Evolutionary conservation across 73 alveolate genomes (phyloP), one percentile per base, ranked within the genome.

Genomic region (Paramecium sexaurelia): DNA sequence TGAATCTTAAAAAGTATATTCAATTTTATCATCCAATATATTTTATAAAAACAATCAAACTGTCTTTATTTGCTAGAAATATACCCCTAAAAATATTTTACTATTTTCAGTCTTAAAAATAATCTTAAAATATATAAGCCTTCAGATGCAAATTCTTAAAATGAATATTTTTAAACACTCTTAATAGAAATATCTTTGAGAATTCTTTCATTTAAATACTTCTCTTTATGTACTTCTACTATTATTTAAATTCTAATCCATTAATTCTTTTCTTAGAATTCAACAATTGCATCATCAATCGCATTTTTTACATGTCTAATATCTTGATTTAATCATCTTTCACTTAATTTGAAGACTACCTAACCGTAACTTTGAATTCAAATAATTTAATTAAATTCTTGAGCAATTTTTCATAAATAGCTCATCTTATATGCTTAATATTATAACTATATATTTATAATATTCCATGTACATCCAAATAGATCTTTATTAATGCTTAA

Each of bases 21-120:
- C 94, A 10, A 45, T 29, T 47, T 91, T 75, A 19, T 41, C 68
- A 88, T 88, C 94, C 17, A 88, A 69, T 10, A 91, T 69, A 88
- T 69, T 88, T 87, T 88, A n/a, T 88, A 43, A 43, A 75, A 22
- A 88, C 75, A 69, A 88, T 88, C 22, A 43, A 32, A 17, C 85
- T 90, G 5, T 75, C 90, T 15, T 87, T 39, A 36, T 68, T 87
- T 10, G 93, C 69, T 5, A 88, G 22, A 4, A 88, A 41, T 19
- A 88, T 51, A 43, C 94, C 91, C 7, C 94, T 68, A 71, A 88
- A 88, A 22, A 88, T 22, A 69, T 88, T 29, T 69, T 88, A 69
- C 45, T 84, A 66, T 88, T 82, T 40, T 88, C 94, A 8, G 57
- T 43, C 35, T 88, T 88, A 20, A 67, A 24, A 69, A 88, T 69